Evolutionary conservation across 2,329 filamentous ascomycete species (phyloP), one percentile per base, ranked within the genome.

Genomic region (Xylariomycetidae sp.): DNA sequence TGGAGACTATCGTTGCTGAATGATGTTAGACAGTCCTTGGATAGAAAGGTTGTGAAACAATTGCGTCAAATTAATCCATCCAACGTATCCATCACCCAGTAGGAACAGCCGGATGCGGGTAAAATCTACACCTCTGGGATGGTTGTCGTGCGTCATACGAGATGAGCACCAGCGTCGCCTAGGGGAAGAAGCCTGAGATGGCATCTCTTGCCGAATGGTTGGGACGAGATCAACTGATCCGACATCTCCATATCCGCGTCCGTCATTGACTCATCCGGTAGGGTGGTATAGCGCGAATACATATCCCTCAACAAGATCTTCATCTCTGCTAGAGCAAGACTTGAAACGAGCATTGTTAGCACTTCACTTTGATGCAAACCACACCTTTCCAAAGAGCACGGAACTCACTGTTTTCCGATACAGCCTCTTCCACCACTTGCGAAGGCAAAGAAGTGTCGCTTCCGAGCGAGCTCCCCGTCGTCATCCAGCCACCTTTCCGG

Each of bases 401-500:
- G 19, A 19, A 72, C 77, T 61, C 59, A 83, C 79, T 83, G 75
- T 47, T 76, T 78, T 4, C 77, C 78, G 16, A 79, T 70, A 40
- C 80, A 85, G 1, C 77, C 78, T 45, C 80, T 62, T 0, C 76
- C 79, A 4, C 80, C 80, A 29, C 65, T 73, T 6, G 76, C 71
- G 61, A 84, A 83, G 0, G 80, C 72, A 61, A 82, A 82, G 48
- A 80, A 74, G 45, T 74, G 49, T 26, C 74, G 63, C 45, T 74
- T 74, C 37, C 76, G 67, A 48, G 90, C 83, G 38, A 82, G 71
- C 47, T 90, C 85, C 2, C 85, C 86, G 28, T 80, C 72, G 7
- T 72, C 68, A 12, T 72, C 76, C 43, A 95, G 74, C 89, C 89
- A 95, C 46, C 90, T 73, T 36, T 90, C 84, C 0, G 89, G 89